Base-by-base conservation (phyloP, 306 rosid genomes). In the Quercus mongolica region DNA sequence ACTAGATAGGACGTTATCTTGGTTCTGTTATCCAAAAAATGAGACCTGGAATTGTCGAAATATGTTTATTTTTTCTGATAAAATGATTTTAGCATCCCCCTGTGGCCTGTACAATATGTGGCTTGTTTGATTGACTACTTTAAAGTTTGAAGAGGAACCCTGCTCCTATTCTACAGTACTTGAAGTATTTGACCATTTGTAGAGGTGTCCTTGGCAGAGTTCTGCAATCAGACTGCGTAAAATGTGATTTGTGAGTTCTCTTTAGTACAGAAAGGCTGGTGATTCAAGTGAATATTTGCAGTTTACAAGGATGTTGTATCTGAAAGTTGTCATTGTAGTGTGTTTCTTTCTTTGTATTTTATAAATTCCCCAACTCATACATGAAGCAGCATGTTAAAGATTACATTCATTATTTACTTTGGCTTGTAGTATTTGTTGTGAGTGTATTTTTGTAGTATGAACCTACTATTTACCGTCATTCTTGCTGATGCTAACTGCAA, bases 201-300 rank as follows among this genome's bases (percentile, higher is more conserved):
- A 56, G 20, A 56, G 58, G 20, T 35, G 6, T 35, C 20, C 18
- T 56, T 71, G 77, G 84, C 74, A 65, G 59, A 70, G 74, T 80
- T 73, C 51, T 65, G 46, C 6, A 62, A 69, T 62, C 28, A 79
- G 73, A 73, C 73, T 62, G 55, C 73, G 28, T 55, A 74, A 61
- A 74, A 49, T 13, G 12, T 49, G 80, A 77, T 65, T 76, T 72
- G 26, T 28, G 79, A 71, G 28, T 69, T 54, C 80, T 75, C 41
- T 77, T 63, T 78, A 80, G 83, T 71, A 61, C 78, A 79, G 65
- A 77, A 68, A 38, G 80, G 74, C 52, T 74, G 78, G 78, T 72
- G 54, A 54, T 61, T 74, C 81, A 63, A 84, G 67, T 62, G 83
- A 75, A 56, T 49, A 74, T 77, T 61, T 64, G 85, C 74, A 70